These are phyloP conservation scores for Solanum chacoense DNA, from an alignment of 305 asterid genomes.

Conservation along the genomic window DNA sequence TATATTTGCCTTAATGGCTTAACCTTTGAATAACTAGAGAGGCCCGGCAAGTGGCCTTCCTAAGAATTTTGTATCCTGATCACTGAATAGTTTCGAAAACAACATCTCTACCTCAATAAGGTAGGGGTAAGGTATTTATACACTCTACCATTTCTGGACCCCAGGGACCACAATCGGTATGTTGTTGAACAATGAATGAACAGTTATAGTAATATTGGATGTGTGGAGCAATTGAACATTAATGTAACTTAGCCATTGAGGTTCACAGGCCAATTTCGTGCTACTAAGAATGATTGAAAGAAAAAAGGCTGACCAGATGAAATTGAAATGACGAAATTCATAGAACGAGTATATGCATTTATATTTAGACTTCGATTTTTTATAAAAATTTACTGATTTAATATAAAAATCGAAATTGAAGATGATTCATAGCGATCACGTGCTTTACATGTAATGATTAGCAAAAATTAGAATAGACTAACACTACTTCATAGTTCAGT, in stretches of 20 bases:
- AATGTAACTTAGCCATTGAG: neutral
- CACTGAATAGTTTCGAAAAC: neutral
- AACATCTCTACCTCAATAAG: neutral
- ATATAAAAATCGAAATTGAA: neutral
- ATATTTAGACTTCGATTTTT: neutral
- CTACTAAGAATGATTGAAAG: neutral
- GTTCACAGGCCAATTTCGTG: neutral
- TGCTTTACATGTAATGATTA: constrained; percentile 1
- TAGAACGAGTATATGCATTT: neutral
- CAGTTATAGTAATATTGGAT: neutral
- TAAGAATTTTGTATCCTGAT: neutral
- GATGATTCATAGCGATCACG: neutral
- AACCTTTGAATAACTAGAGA: neutral
- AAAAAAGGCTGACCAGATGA: neutral
- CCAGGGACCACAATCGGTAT: neutral
- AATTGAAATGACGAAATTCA: neutral
- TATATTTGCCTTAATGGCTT: neutral
- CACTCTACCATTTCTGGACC: neutral
- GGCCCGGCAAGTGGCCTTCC: neutral
- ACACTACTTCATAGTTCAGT: neutral
- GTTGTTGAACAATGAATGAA: neutral
- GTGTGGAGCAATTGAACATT: neutral
- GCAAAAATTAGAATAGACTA: neutral
- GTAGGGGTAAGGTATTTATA: neutral
- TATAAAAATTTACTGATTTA: neutral